phyloP scores from a whole-genome alignment of 768 basidiomycete genomes.

The Filobasidium wieringae region DNA sequence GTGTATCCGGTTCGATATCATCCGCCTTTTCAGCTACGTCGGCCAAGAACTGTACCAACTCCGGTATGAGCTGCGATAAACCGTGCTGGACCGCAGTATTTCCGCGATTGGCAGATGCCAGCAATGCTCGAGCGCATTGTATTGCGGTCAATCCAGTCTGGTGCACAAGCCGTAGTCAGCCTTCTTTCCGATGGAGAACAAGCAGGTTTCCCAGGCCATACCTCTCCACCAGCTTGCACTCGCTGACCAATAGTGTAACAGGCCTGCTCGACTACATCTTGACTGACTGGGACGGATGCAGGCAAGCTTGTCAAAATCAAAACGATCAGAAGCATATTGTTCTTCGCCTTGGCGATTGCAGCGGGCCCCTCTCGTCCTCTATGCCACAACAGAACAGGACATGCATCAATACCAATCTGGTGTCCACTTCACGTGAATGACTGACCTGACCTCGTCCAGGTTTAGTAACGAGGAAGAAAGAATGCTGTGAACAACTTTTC shows the following conservation, averaged over 20 bases:
- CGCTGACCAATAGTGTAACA: slow-evolving; percentile 77
- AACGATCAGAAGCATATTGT: slow-evolving; percentile 74
- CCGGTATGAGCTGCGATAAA: slow-evolving; percentile 60
- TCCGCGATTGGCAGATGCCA: slow-evolving; percentile 57
- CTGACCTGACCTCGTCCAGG: slow-evolving; percentile 83
- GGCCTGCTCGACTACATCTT: slow-evolving; percentile 65
- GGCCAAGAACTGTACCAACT: slow-evolving; percentile 67
- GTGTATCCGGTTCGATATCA: slow-evolving; percentile 45
- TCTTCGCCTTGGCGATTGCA: slow-evolving; percentile 72
- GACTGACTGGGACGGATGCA: slow-evolving; percentile 53
- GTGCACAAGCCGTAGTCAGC: neutral
- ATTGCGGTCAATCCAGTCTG: slow-evolving; percentile 73
- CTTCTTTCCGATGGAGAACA: neutral
- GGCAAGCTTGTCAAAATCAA: slow-evolving; percentile 74
- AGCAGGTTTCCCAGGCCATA: neutral
- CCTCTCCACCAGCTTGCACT: slow-evolving; percentile 49
- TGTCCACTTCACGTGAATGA: slow-evolving; percentile 7
- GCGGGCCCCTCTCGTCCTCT: slow-evolving; percentile 71
- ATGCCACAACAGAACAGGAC: slow-evolving; percentile 10
- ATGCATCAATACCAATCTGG: neutral
- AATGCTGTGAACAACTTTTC: slow-evolving; percentile 59
- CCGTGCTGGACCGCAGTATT: slow-evolving; percentile 60
- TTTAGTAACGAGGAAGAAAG: slow-evolving; percentile 75
- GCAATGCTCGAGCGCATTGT: slow-evolving; percentile 77
- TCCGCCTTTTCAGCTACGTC: slow-evolving; percentile 55